These are phyloP conservation scores for Leccinum truebloodii DNA, from an alignment of 768 basidiomycete genomes.

Conservation along the genomic window DNA sequence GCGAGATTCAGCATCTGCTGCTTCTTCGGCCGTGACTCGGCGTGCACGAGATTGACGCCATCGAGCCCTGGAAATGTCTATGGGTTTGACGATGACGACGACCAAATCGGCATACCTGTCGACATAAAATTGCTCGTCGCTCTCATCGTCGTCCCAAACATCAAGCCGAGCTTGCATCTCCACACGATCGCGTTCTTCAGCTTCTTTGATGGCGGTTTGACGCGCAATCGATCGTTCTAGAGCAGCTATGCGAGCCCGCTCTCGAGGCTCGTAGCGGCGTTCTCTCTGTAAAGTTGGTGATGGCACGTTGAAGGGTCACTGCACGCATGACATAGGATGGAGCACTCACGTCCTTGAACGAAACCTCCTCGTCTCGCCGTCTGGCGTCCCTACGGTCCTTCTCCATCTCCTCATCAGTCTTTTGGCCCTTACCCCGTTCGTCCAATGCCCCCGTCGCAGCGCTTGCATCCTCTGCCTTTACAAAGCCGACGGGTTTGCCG, in stretches of 20 bases:
- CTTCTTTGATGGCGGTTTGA: constrained; percentile 69
- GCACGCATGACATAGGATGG: background rate
- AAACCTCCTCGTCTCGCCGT: constrained; percentile 76
- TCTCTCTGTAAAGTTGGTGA: constrained; percentile 62
- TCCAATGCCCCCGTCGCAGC: constrained; percentile 35
- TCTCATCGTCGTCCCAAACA: constrained; percentile 91
- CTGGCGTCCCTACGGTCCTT: constrained; percentile 75
- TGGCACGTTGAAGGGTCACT: background rate
- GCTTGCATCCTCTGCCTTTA: constrained; percentile 62
- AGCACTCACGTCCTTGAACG: constrained; percentile 79
- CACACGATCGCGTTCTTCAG: constrained; percentile 74
- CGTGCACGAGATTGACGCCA: constrained; percentile 83
- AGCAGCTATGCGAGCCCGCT: constrained; percentile 75
- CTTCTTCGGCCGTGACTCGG: constrained; percentile 73
- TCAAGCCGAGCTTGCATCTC: constrained; percentile 84
- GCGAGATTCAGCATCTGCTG: constrained; percentile 81
- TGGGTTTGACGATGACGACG: background rate
- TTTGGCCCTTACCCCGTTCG: constrained; percentile 43
- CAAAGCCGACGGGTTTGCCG: constrained; percentile 80
- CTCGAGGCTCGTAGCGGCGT: constrained; percentile 89
- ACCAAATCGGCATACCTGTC: constrained; percentile 65
- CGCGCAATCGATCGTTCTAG: constrained; percentile 77
- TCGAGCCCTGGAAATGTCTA: constrained; percentile 50
- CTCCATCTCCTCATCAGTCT: constrained; percentile 90
- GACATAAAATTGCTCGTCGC: constrained; percentile 89